phyloP scores from a whole-genome alignment of 371 early-diverging fungal species.

The Haplosporangium sp. region DNA sequence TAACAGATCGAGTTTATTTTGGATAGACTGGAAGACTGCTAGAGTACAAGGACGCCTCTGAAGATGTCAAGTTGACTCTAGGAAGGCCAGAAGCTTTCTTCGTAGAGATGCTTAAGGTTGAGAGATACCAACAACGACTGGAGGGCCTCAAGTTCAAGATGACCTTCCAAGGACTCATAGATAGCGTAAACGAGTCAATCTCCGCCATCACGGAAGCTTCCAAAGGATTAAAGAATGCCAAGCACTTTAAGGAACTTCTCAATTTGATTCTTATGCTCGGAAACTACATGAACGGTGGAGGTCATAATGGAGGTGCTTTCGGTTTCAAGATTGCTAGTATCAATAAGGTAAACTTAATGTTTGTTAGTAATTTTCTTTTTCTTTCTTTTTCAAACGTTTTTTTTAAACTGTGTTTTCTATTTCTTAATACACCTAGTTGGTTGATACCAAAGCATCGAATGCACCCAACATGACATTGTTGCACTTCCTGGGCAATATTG shows the following conservation, averaged over 20 bases:
- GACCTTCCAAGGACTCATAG: slow-evolving; percentile 79
- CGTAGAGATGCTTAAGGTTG: slow-evolving; percentile 87
- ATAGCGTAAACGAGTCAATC: slow-evolving; percentile 70
- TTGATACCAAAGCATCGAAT: slow-evolving; percentile 85
- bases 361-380: background rate
- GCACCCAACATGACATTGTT: slow-evolving; percentile 79
- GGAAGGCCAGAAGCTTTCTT: slow-evolving; percentile 87
- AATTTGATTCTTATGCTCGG: slow-evolving; percentile 88
- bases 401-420: background rate
- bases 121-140: slow-evolving; percentile 84
- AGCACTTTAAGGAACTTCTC: slow-evolving; percentile 59
- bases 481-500: slow-evolving; percentile 82
- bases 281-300: slow-evolving; percentile 92
- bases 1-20: background rate
- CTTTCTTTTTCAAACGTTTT: background rate
- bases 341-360: slow-evolving; percentile 70
- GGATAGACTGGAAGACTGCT: slow-evolving; percentile 70
- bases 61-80: slow-evolving; percentile 72
- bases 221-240: slow-evolving; percentile 59
- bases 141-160: slow-evolving; percentile 79
- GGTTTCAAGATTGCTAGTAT: slow-evolving; percentile 91
- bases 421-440: slow-evolving; percentile 62
- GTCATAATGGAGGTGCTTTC: slow-evolving; percentile 90
- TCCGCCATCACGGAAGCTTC: slow-evolving; percentile 61
- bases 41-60: slow-evolving; percentile 75